A percentile compares a stretch with the other conserved stretches of the same genome.
phyloP scores from a whole-genome alignment of 2,329 filamentous ascomycete species.

The Byssoonygena ceratinophila region DNA sequence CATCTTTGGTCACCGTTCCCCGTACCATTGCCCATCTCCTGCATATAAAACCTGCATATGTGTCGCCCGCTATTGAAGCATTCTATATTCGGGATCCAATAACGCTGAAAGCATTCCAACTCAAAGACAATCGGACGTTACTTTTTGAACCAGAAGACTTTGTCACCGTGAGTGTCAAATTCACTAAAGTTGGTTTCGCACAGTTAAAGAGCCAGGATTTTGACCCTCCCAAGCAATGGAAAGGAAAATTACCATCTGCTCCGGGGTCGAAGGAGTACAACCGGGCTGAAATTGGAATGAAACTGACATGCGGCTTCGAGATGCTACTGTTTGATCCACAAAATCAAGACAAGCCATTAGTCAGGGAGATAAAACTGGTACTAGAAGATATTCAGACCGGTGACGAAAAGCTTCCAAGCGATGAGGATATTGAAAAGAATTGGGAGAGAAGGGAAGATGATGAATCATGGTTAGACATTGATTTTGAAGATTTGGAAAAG shows the following conservation, averaged over 20 bases:
- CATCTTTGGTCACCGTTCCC: slow-evolving; percentile 62
- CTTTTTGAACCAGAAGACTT: slow-evolving; percentile 67
- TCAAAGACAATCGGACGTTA: slow-evolving; percentile 42
- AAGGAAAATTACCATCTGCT: slow-evolving; percentile 33
- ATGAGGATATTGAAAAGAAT: slow-evolving; percentile 54
- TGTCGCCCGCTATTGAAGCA: slow-evolving; percentile 75
- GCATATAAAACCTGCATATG: slow-evolving; percentile 60
- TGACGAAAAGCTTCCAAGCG: slow-evolving; percentile 57
- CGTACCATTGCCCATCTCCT: slow-evolving; percentile 72
- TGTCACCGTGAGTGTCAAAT: slow-evolving; percentile 65
- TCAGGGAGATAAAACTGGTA: slow-evolving; percentile 65
- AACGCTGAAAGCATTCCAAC: slow-evolving; percentile 57
- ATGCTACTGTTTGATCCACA: slow-evolving; percentile 63
- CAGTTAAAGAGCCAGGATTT: slow-evolving; percentile 84
- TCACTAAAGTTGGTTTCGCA: slow-evolving; percentile 82
- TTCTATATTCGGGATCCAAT: slow-evolving; percentile 86
- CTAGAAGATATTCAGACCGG: slow-evolving; percentile 66
- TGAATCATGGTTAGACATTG: slow-evolving; percentile 85
- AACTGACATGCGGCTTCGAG: slow-evolving; percentile 80
- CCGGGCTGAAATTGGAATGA: slow-evolving; percentile 66
- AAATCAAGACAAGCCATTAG: slow-evolving; percentile 55
- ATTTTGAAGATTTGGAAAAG: slow-evolving; percentile 76
- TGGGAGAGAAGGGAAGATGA: slow-evolving; percentile 70
- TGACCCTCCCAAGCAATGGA: slow-evolving; percentile 49
- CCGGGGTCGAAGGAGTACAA: slow-evolving; percentile 38